Evolutionary conservation across 75 land plant genomes (phyloP), one percentile per base, ranked within the genome.

Genomic region (Selaginella tamariscina): DNA sequence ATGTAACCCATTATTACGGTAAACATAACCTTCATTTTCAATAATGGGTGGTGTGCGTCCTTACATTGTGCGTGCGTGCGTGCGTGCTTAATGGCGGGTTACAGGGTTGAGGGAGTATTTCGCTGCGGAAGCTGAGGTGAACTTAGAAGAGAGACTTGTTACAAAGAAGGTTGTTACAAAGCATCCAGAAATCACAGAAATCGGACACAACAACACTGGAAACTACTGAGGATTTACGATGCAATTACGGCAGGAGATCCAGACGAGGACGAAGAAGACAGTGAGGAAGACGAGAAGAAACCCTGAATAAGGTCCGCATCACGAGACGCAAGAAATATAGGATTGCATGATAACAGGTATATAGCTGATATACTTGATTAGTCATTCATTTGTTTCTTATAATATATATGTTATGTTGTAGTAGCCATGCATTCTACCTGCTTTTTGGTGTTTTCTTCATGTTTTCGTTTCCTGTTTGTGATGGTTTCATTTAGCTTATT

Each of bases 101-200:
- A 39, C 74, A 92, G 97, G 95, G 64, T 64, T 92, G 29, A 84
- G 84, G 72, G 97, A 89, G 66, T 86, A 86, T 67, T 75, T 92
- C 76, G 82, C 69, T 60, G 90, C 97, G 72, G 88, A 82, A 65
- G 84, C 92, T 56, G 39, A 77, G 26, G 73, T 39, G 2, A 49
- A 24, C 30, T 29, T 64, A 28, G 18, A 23, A 15, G 72, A 62
- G 23, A 30, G 68, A 0, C 70, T 44, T 11, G 49, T 66, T 2
- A 70, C 31, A 33, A 63, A 31, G 49, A 29, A 24, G 24, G 29
- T 57, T 2, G 49, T 39, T 39, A n/a, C n/a, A n/a, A n/a, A n/a
- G n/a, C n/a, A 39, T 5, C 49, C 49, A 39, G 11, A 15, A 39
- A 5, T 5, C 5, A 39, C 15, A 5, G 5, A 39, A 5, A 5